A percentile compares a stretch with the other conserved stretches of the same genome.
phyloP scores from a whole-genome alignment of 148 eudicot genomes.

The Amaranthus palmeri region DNA sequence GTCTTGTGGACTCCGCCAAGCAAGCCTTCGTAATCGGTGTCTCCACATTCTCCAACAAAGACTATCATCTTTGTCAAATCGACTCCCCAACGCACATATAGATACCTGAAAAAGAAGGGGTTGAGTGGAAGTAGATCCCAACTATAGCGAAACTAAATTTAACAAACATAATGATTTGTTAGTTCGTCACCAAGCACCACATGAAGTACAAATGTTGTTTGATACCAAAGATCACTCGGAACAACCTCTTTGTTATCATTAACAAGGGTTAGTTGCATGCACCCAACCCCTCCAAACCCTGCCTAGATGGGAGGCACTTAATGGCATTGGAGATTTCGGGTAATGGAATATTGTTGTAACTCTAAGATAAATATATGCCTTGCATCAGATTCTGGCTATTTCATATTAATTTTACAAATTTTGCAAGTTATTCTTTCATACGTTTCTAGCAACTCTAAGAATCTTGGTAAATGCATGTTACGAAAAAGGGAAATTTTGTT shows the following conservation, averaged over 20 bases:
- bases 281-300: too few relatives aligned
- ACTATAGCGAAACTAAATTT: too few relatives aligned
- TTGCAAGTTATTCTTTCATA: not conserved
- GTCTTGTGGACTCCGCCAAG: conserved; percentile 84
- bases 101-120: conserved; percentile 41
- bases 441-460: conserved; percentile 4
- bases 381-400: not conserved
- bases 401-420: not conserved
- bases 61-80: conserved; percentile 72
- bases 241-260: too few relatives aligned
- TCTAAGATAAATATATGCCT: too few relatives aligned
- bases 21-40: conserved; percentile 87
- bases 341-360: too few relatives aligned
- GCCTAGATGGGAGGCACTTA: too few relatives aligned
- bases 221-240: too few relatives aligned
- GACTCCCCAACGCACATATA: conserved; percentile 81
- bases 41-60: conserved; percentile 89
- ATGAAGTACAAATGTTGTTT: too few relatives aligned
- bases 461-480: not conserved
- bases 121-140: not conserved
- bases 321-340: too few relatives aligned
- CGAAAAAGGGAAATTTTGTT: not conserved
- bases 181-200: too few relatives aligned
- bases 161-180: too few relatives aligned
- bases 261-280: too few relatives aligned